Percentiles rank a stretch among this genome's conserved stretches.
These are phyloP conservation scores for Mucor plumbeus DNA, from an alignment of 371 early-diverging fungal species.

Conservation along the genomic window DNA sequence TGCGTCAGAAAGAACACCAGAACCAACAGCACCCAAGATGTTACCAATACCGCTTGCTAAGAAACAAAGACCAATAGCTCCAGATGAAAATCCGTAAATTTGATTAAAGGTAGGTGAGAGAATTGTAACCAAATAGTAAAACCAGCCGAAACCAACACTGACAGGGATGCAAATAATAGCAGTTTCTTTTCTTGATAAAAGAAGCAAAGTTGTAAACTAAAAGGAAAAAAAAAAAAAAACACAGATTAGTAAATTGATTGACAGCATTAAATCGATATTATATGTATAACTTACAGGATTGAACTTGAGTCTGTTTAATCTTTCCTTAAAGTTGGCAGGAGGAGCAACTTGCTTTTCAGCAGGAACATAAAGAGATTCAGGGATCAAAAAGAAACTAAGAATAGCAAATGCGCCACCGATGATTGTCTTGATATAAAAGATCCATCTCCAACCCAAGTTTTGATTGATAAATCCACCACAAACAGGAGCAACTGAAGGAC, in stretches of 20 bases:
- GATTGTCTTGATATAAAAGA: conserved; percentile 56
- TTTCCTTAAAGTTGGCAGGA: conserved; percentile 10
- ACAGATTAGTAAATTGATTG: not conserved
- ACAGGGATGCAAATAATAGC: conserved; percentile 28
- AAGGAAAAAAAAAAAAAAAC: no score
- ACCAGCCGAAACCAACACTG: conserved; percentile 50
- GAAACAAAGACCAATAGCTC: conserved; percentile 51
- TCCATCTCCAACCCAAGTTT: conserved; percentile 61
- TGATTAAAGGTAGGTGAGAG: conserved; percentile 42
- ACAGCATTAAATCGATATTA: no score
- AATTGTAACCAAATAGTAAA: conserved; percentile 50
- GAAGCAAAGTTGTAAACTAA: conserved; percentile 30
- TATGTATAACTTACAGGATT: conserved; percentile 34
- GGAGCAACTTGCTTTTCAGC: conserved; percentile 1
- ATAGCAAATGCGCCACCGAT: conserved; percentile 51
- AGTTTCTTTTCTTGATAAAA: conserved; percentile 27
- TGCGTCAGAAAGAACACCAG: conserved; percentile 39
- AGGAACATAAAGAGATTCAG: conserved; percentile 52
- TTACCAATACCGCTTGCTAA: conserved; percentile 56
- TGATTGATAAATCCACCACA: conserved; percentile 59
- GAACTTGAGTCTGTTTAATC: conserved; percentile 28
- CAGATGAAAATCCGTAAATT: conserved; percentile 48
- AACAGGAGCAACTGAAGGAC: conserved; percentile 59
- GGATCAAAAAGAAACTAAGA: conserved; percentile 45
- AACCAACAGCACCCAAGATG: conserved; percentile 39